Evolutionary conservation across 257 asterid species (phyloP).

Genomic region (Pogostemon cablin): DNA sequence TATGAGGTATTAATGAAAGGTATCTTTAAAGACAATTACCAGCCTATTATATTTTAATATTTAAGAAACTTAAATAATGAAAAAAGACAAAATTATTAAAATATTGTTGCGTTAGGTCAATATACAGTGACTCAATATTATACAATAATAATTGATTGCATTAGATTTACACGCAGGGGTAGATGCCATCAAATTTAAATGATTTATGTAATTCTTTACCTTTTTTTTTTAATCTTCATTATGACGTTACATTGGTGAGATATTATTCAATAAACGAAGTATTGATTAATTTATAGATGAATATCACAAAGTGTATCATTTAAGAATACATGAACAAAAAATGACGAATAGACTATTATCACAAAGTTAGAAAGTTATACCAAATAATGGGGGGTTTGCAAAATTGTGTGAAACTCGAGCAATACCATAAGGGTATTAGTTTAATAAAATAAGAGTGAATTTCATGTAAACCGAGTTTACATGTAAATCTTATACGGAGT

Average conservation of each 20-base stretch:
- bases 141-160: slow-evolving; percentile 27
- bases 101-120: slow-evolving; percentile 25
- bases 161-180: slow-evolving; percentile 14
- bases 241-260: neutral
- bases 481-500: too few species aligned
- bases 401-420: too few species aligned
- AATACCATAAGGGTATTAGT: too few species aligned
- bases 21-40: neutral
- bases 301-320: neutral
- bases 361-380: too few species aligned
- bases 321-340: too few species aligned
- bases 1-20: neutral
- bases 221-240: neutral
- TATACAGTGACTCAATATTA: slow-evolving; percentile 25
- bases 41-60: neutral
- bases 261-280: neutral
- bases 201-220: neutral
- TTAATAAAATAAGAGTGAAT: too few species aligned
- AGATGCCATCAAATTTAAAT: slow-evolving; percentile 16
- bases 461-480: too few species aligned
- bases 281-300: neutral
- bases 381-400: too few species aligned
- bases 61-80: neutral
- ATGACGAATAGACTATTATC: too few species aligned
- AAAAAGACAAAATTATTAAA: slow-evolving; percentile 28